Base-by-base conservation (phyloP, 2,329 filamentous ascomycete species). In the Cytospora leucostoma region DNA sequence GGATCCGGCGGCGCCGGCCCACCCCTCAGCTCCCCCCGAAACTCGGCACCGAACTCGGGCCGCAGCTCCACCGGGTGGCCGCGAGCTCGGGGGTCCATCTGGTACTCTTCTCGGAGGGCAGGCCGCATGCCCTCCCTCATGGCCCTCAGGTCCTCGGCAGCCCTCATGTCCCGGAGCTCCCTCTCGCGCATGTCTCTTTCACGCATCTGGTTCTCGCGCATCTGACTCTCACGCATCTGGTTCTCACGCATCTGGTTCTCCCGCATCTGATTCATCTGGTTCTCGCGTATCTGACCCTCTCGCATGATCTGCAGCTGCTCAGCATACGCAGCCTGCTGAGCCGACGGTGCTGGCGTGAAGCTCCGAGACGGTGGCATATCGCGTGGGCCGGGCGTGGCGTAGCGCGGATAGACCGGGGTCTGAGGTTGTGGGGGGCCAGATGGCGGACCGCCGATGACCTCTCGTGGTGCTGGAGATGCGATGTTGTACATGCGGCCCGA, bases 1-100 rank as follows among this genome's bases (percentile, higher is more conserved):
- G 38, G 50, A 27, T 53, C 49, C n/a, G 54, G 56, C 17, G 21
- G 56, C 5, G 62, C 58, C 34, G 63, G 63, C 1, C 51, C 51
- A 17, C 56, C 56, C 32, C 63, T 65, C 6, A 65, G 52, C 60
- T 65, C 63, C 27, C 56, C 60, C 15, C 60, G 63, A 12, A 65
- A 65, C 13, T 65, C 63, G 1, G 37, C 59, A 32, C 51, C 59
- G 33, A 55, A 61, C 52, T 61, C 59, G 32, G 50, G 51, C 1
- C 59, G 59, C 19, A 61, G 19, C 51, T 61, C 59, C 33, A 34
- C 51, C 12, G 51, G 59, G 32, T 52, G 59, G 27, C 56, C 60
- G 56, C 47, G 55, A 27, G 35, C 56, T 52, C 56, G 55, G n/a
- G 59, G 56, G 49, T 44, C 61, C 63, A 38, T 63, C 34, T n/a